These are phyloP conservation scores for Rhizopus sp. DNA, from an alignment of 371 early-diverging fungal genomes.

Conservation along the genomic window DNA sequence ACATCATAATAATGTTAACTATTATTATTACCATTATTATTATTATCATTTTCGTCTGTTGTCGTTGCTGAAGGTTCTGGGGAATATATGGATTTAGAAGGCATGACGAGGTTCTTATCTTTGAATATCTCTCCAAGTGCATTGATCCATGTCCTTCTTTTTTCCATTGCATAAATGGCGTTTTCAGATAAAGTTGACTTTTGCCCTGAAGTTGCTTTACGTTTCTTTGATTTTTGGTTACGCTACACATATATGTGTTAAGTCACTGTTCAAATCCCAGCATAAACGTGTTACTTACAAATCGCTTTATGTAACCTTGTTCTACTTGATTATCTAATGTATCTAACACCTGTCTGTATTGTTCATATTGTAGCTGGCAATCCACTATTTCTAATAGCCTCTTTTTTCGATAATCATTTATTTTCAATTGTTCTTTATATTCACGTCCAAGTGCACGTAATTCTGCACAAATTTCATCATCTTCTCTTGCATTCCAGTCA, in stretches of 20 bases:
- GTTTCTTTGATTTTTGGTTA: slow-evolving; percentile 74
- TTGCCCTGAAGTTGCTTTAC: slow-evolving; percentile 57
- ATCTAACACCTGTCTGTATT: slow-evolving; percentile 85
- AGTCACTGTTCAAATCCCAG: background rate
- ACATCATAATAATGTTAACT: too few species aligned
- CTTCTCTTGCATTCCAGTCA: slow-evolving; percentile 72
- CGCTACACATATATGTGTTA: slow-evolving; percentile 42
- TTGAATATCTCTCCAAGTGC: slow-evolving; percentile 62
- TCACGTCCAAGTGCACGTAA: slow-evolving; percentile 70
- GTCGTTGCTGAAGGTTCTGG: background rate
- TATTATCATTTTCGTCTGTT: slow-evolving; percentile 9
- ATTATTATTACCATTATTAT: background rate
- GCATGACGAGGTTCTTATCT: slow-evolving; percentile 68
- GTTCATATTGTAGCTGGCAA: slow-evolving; percentile 82
- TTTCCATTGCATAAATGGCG: slow-evolving; percentile 55
- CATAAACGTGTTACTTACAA: slow-evolving; percentile 54
- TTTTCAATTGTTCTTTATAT: slow-evolving; percentile 68
- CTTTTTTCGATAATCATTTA: slow-evolving; percentile 71
- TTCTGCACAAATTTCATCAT: slow-evolving; percentile 82
- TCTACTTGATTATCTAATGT: slow-evolving; percentile 86
- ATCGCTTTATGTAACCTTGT: slow-evolving; percentile 80
- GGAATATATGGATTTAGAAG: slow-evolving; percentile 61
- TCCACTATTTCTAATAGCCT: slow-evolving; percentile 68
- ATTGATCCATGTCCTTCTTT: slow-evolving; percentile 46
- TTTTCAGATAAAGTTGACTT: slow-evolving; percentile 54